Percentiles rank a stretch among this genome's conserved stretches.
Evolutionary conservation across 2,329 filamentous ascomycete species (phyloP).

Genomic region (Claviceps quebecensis): DNA sequence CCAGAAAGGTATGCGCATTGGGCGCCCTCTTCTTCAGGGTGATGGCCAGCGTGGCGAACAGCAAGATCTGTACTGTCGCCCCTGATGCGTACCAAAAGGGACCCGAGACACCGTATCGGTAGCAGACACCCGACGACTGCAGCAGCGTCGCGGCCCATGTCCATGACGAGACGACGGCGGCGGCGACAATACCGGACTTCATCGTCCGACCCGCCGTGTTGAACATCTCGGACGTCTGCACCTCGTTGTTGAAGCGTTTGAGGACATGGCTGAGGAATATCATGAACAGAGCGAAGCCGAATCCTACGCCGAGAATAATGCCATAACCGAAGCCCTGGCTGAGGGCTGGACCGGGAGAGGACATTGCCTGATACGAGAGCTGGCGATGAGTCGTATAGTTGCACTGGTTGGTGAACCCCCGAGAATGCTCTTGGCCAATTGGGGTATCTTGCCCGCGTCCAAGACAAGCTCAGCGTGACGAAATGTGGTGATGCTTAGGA

Average conservation of each 20-base stretch:
- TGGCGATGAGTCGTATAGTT: no score
- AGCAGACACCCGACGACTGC: slow-evolving; percentile 69
- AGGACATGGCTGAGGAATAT: slow-evolving; percentile 58
- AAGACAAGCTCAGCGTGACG: no score
- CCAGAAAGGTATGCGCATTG: slow-evolving; percentile 75
- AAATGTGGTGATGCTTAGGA: no score
- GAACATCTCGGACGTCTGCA: slow-evolving; percentile 89
- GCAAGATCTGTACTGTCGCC: slow-evolving; percentile 75
- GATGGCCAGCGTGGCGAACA: slow-evolving; percentile 84
- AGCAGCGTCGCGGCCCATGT: slow-evolving; percentile 80
- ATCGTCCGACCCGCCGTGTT: slow-evolving; percentile 77
- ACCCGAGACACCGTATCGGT: slow-evolving; percentile 57
- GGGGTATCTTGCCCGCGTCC: no score
- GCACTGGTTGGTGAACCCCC: no score
- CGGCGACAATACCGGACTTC: slow-evolving; percentile 76
- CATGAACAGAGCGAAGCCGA: slow-evolving; percentile 62
- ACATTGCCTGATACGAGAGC: slow-evolving; percentile 4
- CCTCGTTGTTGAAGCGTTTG: slow-evolving; percentile 47
- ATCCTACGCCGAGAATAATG: slow-evolving; percentile 60
- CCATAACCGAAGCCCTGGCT: slow-evolving; percentile 61
- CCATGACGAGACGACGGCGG: slow-evolving; percentile 86
- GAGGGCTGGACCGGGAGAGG: slow-evolving; percentile 21
- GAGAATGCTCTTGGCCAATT: no score
- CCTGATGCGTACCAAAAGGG: slow-evolving; percentile 48
- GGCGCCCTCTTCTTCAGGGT: slow-evolving; percentile 77